Conservation (phyloP, 257 asterid genomes). For the Fraxinus americana region DNA sequence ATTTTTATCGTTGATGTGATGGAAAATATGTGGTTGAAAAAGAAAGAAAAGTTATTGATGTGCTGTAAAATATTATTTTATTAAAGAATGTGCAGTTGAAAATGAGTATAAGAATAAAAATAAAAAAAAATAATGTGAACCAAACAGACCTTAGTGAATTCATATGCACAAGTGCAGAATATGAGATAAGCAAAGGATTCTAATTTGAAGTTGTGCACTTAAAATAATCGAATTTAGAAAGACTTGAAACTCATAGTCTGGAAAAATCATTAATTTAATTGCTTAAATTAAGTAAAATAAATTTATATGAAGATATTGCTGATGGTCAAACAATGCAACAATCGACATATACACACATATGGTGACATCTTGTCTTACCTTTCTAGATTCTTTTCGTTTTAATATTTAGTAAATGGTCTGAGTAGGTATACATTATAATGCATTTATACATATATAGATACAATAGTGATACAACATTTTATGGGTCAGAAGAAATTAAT, state of each 20-base stretch:
- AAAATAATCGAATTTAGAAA: not conserved
- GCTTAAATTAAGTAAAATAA: not conserved
- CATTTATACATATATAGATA: no score
- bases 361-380: not conserved
- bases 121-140: no score
- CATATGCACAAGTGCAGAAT: not conserved
- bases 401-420: not conserved
- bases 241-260: not conserved
- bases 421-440: not conserved
- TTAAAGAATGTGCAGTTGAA: no score
- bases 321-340: not conserved
- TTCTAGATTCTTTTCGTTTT: not conserved
- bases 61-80: no score
- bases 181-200: not conserved
- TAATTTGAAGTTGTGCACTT: not conserved
- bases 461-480: not conserved
- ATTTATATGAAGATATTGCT: not conserved
- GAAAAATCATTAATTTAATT: not conserved
- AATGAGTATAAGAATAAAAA: no score
- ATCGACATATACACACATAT: not conserved
- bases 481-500: not conserved
- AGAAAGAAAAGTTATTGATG: no score
- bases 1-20: no score
- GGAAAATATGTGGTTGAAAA: no score
- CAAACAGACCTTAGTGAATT: not conserved